phyloP scores from a whole-genome alignment of 192 early-diverging fungal genomes.

The Backusella tuberculispora region DNA sequence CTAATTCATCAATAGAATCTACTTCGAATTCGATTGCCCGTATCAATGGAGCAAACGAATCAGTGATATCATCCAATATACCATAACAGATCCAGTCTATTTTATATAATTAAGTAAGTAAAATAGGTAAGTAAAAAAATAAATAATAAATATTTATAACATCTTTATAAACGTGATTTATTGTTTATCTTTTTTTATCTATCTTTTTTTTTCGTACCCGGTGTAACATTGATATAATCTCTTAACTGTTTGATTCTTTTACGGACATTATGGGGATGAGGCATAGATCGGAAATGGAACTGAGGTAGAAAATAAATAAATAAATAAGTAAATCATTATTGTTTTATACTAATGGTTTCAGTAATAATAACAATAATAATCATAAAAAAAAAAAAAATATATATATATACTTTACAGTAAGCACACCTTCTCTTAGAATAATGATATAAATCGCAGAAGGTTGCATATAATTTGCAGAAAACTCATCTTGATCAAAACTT shows the following conservation, averaged over 20 bases:
- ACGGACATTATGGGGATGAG: slow-evolving; percentile 86
- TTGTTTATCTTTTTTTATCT: neutral
- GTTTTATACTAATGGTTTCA: neutral
- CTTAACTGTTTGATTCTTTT: slow-evolving; percentile 83
- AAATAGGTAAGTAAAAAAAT: too few species aligned
- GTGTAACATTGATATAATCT: slow-evolving; percentile 84
- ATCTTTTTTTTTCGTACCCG: slow-evolving; percentile 47
- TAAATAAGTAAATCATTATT: too few species aligned
- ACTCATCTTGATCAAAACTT: slow-evolving; percentile 71
- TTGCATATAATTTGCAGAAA: slow-evolving; percentile 66
- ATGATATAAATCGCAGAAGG: slow-evolving; percentile 70
- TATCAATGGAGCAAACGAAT: slow-evolving; percentile 88
- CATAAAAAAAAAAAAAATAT: too few species aligned
- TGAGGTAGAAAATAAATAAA: slow-evolving; percentile 29
- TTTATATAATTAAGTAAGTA: too few species aligned
- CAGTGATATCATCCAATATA: slow-evolving; percentile 94
- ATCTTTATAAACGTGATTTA: too few species aligned
- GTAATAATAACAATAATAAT: too few species aligned
- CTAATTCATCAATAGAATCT: slow-evolving; percentile 94
- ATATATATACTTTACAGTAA: slow-evolving; percentile 53
- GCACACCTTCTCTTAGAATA: slow-evolving; percentile 72
- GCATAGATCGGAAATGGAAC: slow-evolving; percentile 82
- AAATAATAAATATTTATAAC: too few species aligned
- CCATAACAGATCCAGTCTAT: slow-evolving; percentile 98
- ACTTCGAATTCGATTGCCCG: slow-evolving; percentile 93